Conservation (phyloP, 75 land plant species). For the Adiantum capillusveneris region DNA sequence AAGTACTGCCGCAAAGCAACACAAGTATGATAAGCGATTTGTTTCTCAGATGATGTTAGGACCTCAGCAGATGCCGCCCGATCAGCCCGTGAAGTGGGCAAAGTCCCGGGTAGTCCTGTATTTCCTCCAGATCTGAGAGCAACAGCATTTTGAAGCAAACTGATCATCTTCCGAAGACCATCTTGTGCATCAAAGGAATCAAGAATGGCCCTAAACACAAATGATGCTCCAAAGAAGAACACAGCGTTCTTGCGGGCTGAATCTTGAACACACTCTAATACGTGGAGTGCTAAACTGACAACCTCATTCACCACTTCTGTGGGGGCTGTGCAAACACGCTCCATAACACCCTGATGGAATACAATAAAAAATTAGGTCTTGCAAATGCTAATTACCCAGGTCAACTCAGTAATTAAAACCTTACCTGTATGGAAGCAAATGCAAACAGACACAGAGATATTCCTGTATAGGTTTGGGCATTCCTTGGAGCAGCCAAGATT, state of each 20-base stretch:
- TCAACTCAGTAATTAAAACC: too few species aligned
- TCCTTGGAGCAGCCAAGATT: slow-evolving; percentile 66
- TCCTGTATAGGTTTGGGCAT: slow-evolving; percentile 65
- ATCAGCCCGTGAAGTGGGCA: slow-evolving; percentile 52
- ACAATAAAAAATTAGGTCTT: too few species aligned
- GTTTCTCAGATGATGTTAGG: slow-evolving; percentile 79
- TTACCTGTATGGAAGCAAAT: slow-evolving; percentile 95
- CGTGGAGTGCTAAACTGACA: slow-evolving; percentile 76
- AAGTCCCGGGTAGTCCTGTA: slow-evolving; percentile 35
- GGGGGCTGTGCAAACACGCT: slow-evolving; percentile 85
- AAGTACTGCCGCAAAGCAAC: slow-evolving; percentile 93
- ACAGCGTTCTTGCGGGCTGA: slow-evolving; percentile 90
- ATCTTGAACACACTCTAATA: slow-evolving; percentile 87
- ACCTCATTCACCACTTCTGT: slow-evolving; percentile 63
- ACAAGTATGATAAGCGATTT: slow-evolving; percentile 95
- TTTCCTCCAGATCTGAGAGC: slow-evolving; percentile 72
- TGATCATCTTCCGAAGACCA: slow-evolving; percentile 68
- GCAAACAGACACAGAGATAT: slow-evolving; percentile 93
- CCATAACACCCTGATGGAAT: slow-evolving; percentile 78
- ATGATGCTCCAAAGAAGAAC: slow-evolving; percentile 78
- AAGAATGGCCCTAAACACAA: slow-evolving; percentile 87
- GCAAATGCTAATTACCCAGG: too few species aligned
- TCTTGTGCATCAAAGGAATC: slow-evolving; percentile 90
- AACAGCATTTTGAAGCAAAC: slow-evolving; percentile 67
- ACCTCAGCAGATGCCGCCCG: slow-evolving; percentile 70